Base-by-base conservation (phyloP, 495 filamentous ascomycete genomes). In the Aspergillus coremiiformis region DNA sequence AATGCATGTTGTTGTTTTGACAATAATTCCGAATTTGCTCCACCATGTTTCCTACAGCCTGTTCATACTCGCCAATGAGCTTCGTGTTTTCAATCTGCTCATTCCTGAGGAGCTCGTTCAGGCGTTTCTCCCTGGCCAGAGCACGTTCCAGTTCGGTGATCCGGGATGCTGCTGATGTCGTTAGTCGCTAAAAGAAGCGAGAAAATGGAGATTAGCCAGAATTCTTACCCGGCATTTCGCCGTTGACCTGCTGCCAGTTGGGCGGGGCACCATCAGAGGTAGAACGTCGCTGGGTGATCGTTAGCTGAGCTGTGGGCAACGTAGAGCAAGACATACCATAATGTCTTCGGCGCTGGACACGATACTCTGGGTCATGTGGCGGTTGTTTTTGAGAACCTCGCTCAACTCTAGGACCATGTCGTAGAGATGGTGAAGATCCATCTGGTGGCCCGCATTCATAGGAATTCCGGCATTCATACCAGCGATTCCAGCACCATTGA, bases 401-500 rank as follows among this genome's bases (percentile, higher is more conserved):
- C 84, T 87, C 56, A 95, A 71, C 63, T 92, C 85, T 51, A 90
- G 76, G 15, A 95, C 85, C 79, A 90, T 85, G 42, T 83, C 78
- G 64, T 89, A 90, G 39, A 95, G 79, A 64, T 88, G 84, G 61
- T 90, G 88, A 53, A 93, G 80, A 64, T 95, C 89, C 71, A 87
- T 86, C 70, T 92, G 86, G 60, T 92, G 87, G 17, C 89, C 88
- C 20, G 87, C 87, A 49, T 84, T 85, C 62, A 84, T 84, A 17
- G 86, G 84, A 45, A 82, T 64, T 19, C 64, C 68, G 15, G 73
- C 56, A 53, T 80, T 80, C 65, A 79, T 70, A 35, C 76, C 81
- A 56, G 81, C 83, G 62, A 84, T 79, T n/a, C 64, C 71, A 44
- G 61, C 66, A 41, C 78, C 78, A 60, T 84, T 85, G 56, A 77